phyloP scores from a whole-genome alignment of 1,284 basidiomycete species.

The Ceratobasidium sp. region DNA sequence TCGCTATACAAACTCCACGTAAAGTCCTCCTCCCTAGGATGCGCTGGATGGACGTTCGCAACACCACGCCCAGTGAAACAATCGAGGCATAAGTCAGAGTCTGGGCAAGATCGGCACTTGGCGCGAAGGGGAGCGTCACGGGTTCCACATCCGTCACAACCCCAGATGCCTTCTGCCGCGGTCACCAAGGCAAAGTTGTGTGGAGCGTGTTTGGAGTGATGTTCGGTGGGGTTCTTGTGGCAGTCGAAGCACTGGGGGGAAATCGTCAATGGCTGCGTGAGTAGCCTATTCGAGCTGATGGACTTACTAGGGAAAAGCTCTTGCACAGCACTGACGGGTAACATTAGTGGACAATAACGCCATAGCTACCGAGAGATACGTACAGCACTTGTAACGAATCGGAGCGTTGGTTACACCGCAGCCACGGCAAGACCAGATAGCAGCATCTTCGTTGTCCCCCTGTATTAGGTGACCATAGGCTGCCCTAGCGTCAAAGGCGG shows the following conservation, averaged over 20 bases:
- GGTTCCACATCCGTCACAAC: constrained; percentile 35
- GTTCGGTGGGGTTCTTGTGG: constrained; percentile 40
- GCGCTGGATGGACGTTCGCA: constrained; percentile 27
- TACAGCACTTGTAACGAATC: constrained; percentile 38
- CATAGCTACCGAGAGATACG: background rate
- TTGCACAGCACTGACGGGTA: constrained; percentile 26
- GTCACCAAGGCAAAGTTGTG: constrained; percentile 41
- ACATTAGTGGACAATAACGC: background rate
- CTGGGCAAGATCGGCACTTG: constrained; percentile 37
- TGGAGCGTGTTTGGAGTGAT: constrained; percentile 38
- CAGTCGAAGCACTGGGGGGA: constrained; percentile 35
- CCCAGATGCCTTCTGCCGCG: constrained; percentile 29
- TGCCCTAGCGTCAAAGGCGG: constrained; percentile 28
- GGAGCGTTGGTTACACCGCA: constrained; percentile 38
- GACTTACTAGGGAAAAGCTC: constrained; percentile 18
- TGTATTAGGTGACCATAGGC: constrained; percentile 24
- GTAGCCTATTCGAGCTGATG: background rate
- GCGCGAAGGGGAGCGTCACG: constrained; percentile 25
- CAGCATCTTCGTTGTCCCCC: constrained; percentile 32
- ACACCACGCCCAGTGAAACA: constrained; percentile 34
- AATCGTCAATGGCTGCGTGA: background rate
- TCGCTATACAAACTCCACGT: constrained; percentile 27
- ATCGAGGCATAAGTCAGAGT: constrained; percentile 36
- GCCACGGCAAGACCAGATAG: constrained; percentile 37
- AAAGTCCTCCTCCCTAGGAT: constrained; percentile 34